Conservation (phyloP, 306 rosid species). For the Casuarina cunninghamiana region DNA sequence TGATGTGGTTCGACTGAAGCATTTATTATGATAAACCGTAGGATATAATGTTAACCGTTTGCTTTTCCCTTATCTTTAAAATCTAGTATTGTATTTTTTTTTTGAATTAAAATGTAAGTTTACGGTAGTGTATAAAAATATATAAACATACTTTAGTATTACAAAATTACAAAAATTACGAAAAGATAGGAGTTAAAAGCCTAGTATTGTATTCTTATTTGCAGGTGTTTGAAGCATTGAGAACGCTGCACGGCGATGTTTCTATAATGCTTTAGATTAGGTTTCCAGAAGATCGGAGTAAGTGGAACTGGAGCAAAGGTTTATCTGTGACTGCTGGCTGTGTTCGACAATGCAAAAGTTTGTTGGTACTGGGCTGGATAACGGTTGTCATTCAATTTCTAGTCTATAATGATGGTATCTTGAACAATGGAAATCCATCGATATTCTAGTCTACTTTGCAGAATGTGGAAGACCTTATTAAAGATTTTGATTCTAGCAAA, state of each 20-base stretch:
- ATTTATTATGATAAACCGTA: background rate
- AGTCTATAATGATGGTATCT: conserved; percentile 30
- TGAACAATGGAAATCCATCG: conserved; percentile 41
- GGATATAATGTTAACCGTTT: conserved; percentile 7
- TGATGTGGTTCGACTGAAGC: background rate
- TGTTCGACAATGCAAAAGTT: conserved; percentile 28
- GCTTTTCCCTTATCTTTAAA: conserved; percentile 36
- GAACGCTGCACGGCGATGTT: conserved; percentile 73
- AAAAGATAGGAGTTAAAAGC: too few relatives aligned
- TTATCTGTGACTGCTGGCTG: conserved; percentile 49
- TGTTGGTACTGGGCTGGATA: conserved; percentile 35
- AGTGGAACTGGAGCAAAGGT: conserved; percentile 79
- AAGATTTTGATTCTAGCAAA: conserved; percentile 39
- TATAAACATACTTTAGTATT: too few relatives aligned
- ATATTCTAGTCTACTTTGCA: conserved; percentile 32
- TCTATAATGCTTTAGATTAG: conserved; percentile 85
- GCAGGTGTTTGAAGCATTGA: conserved; percentile 65
- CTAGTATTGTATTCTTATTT: conserved; percentile 58
- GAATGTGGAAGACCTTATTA: conserved; percentile 33
- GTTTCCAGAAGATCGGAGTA: conserved; percentile 62
- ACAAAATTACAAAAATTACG: too few relatives aligned
- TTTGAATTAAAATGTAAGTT: too few relatives aligned
- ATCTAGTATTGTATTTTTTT: conserved; percentile 59
- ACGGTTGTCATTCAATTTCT: conserved; percentile 34
- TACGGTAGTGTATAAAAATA: too few relatives aligned